These are phyloP conservation scores for Aspergillus ochraceoroseus DNA, from an alignment of 2,329 filamentous ascomycete species.

Conservation along the genomic window DNA sequence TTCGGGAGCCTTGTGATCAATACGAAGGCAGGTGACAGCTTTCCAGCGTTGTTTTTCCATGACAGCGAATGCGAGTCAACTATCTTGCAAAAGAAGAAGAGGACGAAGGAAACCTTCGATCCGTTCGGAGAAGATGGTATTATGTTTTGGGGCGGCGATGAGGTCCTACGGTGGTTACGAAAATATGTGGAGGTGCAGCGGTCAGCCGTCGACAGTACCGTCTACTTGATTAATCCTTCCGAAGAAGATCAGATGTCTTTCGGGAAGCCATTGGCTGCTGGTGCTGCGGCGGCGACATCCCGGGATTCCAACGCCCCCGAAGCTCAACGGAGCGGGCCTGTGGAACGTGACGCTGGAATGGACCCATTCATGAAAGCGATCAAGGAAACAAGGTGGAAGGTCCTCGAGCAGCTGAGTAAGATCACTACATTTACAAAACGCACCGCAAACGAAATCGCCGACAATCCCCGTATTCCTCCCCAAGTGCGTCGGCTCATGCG, in stretches of 20 bases:
- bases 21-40: conserved; percentile 80
- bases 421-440: conserved; percentile 93
- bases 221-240: conserved; percentile 84
- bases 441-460: conserved; percentile 84
- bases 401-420: conserved; percentile 94
- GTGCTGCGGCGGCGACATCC: conserved; percentile 40
- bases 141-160: conserved; percentile 97
- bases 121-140: conserved; percentile 74
- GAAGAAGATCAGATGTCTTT: conserved; percentile 81
- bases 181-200: conserved; percentile 78
- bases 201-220: conserved; percentile 78
- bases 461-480: conserved; percentile 85
- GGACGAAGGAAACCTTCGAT: conserved; percentile 78
- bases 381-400: conserved; percentile 92
- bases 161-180: conserved; percentile 85
- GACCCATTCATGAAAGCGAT: conserved; percentile 89
- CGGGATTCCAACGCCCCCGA: conserved; percentile 32
- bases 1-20: conserved; percentile 95
- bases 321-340: conserved; percentile 30
- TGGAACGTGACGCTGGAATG: conserved; percentile 65
- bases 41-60: conserved; percentile 95
- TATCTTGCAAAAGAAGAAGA: conserved; percentile 85
- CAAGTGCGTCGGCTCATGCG: conserved; percentile 78
- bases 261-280: conserved; percentile 46
- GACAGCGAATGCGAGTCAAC: conserved; percentile 95